Evolutionary conservation across 345 rosid genomes (phyloP).

Genomic region (Citrus sp.): DNA sequence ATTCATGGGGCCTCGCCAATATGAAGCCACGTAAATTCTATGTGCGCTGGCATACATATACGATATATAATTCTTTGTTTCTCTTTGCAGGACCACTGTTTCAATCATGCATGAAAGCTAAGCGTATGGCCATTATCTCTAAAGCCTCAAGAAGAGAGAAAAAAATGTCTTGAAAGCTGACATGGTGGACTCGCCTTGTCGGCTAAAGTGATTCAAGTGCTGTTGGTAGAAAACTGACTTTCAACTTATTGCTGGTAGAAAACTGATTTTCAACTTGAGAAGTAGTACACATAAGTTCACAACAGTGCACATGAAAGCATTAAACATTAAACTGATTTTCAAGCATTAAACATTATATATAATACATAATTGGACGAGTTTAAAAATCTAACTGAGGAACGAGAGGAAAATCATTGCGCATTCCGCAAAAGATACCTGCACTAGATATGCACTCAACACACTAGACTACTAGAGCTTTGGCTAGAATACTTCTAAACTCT

Average conservation of each 20-base stretch:
- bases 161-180: neutral
- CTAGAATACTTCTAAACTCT: no score
- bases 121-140: slow-evolving; percentile 10
- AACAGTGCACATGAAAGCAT: no score
- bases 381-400: no score
- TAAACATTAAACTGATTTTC: no score
- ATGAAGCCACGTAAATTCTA: neutral
- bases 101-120: neutral
- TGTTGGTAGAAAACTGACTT: neutral
- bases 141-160: neutral
- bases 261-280: neutral
- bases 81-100: neutral
- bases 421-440: no score
- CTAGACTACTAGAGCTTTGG: no score
- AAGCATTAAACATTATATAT: no score
- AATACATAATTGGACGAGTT: no score
- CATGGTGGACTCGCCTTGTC: neutral
- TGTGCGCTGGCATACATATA: no score
- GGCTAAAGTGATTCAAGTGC: neutral
- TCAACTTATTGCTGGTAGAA: neutral
- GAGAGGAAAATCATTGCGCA: no score
- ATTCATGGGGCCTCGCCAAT: neutral
- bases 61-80: neutral
- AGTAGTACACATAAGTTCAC: no score
- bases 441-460: no score